Base-by-base conservation (phyloP, 2,329 filamentous ascomycete species). In the Geosmithia putterillii region DNA sequence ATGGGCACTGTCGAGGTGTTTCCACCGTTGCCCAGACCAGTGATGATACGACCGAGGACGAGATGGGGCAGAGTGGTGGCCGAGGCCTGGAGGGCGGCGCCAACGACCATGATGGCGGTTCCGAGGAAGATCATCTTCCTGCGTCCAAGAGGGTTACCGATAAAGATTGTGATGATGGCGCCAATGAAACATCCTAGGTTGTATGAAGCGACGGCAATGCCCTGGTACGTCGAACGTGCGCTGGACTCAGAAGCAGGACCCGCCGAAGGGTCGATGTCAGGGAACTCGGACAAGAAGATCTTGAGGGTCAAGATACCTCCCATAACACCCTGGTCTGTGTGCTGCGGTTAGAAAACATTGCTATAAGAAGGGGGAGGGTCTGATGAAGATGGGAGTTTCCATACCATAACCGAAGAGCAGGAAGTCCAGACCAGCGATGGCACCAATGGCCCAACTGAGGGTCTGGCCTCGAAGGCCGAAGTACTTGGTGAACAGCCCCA, bases 371-470 rank as follows among this genome's bases (percentile, higher is more conserved):
- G 8, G 18, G 34, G 34, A 36, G 15, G 5, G 10, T 9, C 10
- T 12, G 10, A 9, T 18, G 17, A 19, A n/a, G 15, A n/a, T n/a
- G 4, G 3, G 37, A 22, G 23, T 12, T 15, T 17, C 41, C 60
- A 42, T 59, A 74, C 71, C 71, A 44, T 74, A 75, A 47, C 72
- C 71, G 49, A 74, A 73, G 20, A 74, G 77, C 49, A 84, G 65
- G 56, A 86, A 86, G 60, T 86, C 81, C 41, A 80, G 74, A 53
- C 82, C 83, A 45, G 83, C 83, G 53, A 86, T 73, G n/a, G 79
- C 63, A 48, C 78, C 77, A 51, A 87, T 76, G 43, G 81, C 81
- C 59, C 76, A 71, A 65, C 82, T 84, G 50, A 86, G 75, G 58
- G 63, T 61, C 28, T 71, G 65, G 64, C 83, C 83, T 44, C 70